Evolutionary conservation across 192 early-diverging fungal genomes (phyloP), one percentile per base, ranked within the genome.

Genomic region (Podila epicladia): DNA sequence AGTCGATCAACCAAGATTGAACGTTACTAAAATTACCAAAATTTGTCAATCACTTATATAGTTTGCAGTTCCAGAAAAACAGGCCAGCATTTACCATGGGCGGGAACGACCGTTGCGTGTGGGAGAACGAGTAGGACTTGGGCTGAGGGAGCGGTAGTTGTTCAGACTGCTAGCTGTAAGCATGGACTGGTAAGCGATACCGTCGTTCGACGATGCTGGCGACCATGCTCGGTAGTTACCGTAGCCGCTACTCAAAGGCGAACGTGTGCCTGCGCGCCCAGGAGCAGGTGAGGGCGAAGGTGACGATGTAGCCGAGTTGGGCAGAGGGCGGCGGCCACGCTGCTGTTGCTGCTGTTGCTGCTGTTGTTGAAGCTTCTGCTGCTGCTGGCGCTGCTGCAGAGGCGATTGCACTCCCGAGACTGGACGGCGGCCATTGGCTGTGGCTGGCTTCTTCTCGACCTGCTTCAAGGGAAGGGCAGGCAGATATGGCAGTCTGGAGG

Each of bases 401-500:
- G 62, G 37, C 2, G 70, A 28, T 15, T 28, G 70, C 4, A 65
- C 33, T 51, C 58, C 26, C 2, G 70, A 65, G 9, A 28, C 58
- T 22, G n/a, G 28, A 24, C 24, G 64, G 29, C 68, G 41, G 22
- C 64, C 62, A n/a, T 64, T 71, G 24, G 64, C 58, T 1, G 59
- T 51, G 50, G 58, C 22, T 0, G 77, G 20, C 60, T 80, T 61
- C 59, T 61, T 61, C 9, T 28, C 66, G 2, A 26, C 38, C 58
- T 80, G 68, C 71, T 80, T 80, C 49, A 80, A 71, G 58, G 77
- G 77, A 15, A 80, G 32, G 62, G 68, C 67, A 58, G 77, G 77
- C 26, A 80, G 41, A 35, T 73, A 80, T 5, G 77, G 77, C 5
- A 66, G 64, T 41, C 77, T 68, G 12, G 67, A 73, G 35, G 72